Evolutionary conservation across 495 filamentous ascomycete species (phyloP).

Genomic region (Pseudoneurospora amorphoporcata): DNA sequence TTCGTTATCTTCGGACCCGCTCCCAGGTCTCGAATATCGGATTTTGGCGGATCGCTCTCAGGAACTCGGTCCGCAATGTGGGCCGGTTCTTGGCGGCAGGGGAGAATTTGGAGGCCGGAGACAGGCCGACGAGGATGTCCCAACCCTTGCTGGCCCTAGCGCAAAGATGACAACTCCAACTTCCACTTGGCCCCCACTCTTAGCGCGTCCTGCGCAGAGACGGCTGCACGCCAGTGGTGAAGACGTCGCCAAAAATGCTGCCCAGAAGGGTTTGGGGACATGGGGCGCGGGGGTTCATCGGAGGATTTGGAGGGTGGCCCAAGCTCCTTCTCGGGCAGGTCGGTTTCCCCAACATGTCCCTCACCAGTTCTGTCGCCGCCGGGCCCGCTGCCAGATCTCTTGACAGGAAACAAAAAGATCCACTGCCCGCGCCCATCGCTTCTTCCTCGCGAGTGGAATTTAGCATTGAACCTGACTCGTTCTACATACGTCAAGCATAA

Average conservation of each 20-base stretch:
- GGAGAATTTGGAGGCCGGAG: background rate
- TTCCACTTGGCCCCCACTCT: background rate
- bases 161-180: background rate
- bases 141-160: background rate
- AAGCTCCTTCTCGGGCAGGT: background rate
- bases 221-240: background rate
- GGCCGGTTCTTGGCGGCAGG: background rate
- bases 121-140: background rate
- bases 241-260: background rate
- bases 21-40: background rate
- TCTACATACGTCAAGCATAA: background rate
- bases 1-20: background rate
- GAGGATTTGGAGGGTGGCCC: background rate
- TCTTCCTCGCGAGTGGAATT: background rate
- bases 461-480: background rate
- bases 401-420: background rate
- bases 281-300: background rate
- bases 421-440: background rate
- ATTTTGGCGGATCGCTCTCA: background rate
- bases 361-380: background rate
- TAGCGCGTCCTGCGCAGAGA: background rate
- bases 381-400: background rate
- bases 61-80: background rate
- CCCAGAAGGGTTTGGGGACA: background rate
- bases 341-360: constrained; percentile 3